Evolutionary conservation across 108 stramenopile species (phyloP).

Genomic region (Fragilaria crotonensis): DNA sequence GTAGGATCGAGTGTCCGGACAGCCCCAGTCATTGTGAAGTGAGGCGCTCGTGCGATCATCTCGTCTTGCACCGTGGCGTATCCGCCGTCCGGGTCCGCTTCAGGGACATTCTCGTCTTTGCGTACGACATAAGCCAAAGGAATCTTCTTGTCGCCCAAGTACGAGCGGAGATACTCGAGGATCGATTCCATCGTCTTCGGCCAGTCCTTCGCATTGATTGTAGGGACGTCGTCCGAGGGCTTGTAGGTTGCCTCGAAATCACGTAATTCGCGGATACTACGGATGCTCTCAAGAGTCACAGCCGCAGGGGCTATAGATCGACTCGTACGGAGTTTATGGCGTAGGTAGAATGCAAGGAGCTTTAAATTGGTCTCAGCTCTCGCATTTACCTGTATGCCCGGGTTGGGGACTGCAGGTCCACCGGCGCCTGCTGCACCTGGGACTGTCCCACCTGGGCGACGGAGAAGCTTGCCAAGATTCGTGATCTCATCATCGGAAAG

Average conservation of each 20-base stretch:
- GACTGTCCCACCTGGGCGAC: constrained; percentile 8
- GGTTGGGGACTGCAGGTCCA: neutral
- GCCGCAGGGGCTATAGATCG: neutral
- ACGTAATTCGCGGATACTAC: too few relatives aligned
- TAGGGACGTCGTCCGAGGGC: neutral
- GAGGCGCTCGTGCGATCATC: too few relatives aligned
- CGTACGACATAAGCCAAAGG: too few relatives aligned
- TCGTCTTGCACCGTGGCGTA: too few relatives aligned
- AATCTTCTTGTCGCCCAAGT: too few relatives aligned
- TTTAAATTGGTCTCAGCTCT: neutral
- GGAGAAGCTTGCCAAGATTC: constrained; percentile 1
- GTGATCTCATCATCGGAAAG: constrained; percentile 5
- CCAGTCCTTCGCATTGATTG: neutral
- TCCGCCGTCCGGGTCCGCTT: too few relatives aligned
- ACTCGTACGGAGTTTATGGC: neutral
- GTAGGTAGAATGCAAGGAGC: neutral
- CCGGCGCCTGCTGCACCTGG: neutral
- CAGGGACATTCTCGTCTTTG: too few relatives aligned
- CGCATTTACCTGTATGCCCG: neutral
- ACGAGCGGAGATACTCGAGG: too few relatives aligned
- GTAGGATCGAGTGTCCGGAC: too few relatives aligned
- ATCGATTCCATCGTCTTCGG: too few relatives aligned
- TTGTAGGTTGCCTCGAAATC: neutral
- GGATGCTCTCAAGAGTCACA: too few relatives aligned
- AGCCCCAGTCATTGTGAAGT: too few relatives aligned